Percentiles rank a stretch among this genome's conserved stretches.
Conservation (phyloP, 768 basidiomycete genomes). For the Podaxis sp. region DNA sequence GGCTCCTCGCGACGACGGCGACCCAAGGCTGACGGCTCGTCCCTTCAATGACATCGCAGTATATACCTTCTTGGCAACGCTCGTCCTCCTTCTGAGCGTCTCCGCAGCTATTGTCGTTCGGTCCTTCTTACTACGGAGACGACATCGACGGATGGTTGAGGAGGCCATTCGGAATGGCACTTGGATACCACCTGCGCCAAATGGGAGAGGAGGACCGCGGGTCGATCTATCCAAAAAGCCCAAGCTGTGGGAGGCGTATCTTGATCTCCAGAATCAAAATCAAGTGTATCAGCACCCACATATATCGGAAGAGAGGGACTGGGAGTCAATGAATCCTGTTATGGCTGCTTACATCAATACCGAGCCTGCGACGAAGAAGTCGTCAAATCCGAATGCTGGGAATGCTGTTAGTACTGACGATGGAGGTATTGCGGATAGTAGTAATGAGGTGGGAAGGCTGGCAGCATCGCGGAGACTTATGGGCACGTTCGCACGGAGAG, state of each 20-base stretch:
- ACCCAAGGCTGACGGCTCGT: constrained; percentile 3
- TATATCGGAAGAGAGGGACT: constrained; percentile 12
- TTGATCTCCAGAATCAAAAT: constrained; percentile 22
- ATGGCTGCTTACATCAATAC: constrained; percentile 12
- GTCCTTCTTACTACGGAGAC: constrained; percentile 58
- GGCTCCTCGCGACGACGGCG: not conserved
- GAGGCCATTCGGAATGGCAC: constrained; percentile 65
- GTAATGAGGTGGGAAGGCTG: not conserved
- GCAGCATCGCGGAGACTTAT: not conserved
- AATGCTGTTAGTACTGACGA: not conserved
- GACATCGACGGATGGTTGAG: constrained; percentile 53
- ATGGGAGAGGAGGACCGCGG: constrained; percentile 17
- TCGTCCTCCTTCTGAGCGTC: constrained; percentile 63
- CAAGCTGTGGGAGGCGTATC: constrained; percentile 41
- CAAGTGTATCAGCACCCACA: constrained; percentile 1
- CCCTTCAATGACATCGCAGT: constrained; percentile 23
- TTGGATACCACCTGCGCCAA: constrained; percentile 39
- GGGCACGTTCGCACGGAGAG: not conserved
- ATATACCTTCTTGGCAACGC: constrained; percentile 56
- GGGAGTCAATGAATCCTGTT: constrained; percentile 18
- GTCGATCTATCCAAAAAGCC: constrained; percentile 45
- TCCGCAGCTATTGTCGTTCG: constrained; percentile 64
- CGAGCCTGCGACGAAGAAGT: not conserved
- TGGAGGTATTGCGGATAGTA: not conserved
- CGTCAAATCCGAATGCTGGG: not conserved